phyloP scores from a whole-genome alignment of 768 basidiomycete genomes.

The Calocera viscosa region DNA sequence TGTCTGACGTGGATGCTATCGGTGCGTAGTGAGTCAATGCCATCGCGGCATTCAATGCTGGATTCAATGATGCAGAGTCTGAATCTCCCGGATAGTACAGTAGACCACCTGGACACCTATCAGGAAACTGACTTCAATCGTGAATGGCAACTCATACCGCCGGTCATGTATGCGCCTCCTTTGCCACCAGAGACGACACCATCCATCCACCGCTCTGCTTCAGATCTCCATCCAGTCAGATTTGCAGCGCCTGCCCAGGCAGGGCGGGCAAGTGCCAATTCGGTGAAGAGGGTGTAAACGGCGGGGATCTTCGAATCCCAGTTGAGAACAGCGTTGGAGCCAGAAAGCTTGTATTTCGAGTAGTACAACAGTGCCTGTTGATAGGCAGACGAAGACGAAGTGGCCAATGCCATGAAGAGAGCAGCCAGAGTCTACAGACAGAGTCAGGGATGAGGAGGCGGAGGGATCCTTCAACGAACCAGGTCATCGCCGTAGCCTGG shows the following conservation, averaged over 20 bases:
- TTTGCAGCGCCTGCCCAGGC: slow-evolving; percentile 40
- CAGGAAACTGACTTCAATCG: slow-evolving; percentile 6
- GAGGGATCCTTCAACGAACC: slow-evolving; percentile 11
- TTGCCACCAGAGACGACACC: slow-evolving; percentile 42
- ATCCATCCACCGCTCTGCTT: slow-evolving; percentile 69
- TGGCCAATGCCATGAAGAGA: slow-evolving; percentile 61
- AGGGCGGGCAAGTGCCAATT: slow-evolving; percentile 50
- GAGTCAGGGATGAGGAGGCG: slow-evolving; percentile 3
- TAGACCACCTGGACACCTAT: slow-evolving; percentile 64
- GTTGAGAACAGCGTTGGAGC: slow-evolving; percentile 55
- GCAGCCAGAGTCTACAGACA: slow-evolving; percentile 42
- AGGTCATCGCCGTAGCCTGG: slow-evolving; percentile 55
- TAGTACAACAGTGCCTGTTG: slow-evolving; percentile 53
- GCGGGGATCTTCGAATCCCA: slow-evolving; percentile 83
- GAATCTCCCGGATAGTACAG: slow-evolving; percentile 77
- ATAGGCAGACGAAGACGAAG: slow-evolving; percentile 47
- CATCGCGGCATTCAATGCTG: slow-evolving; percentile 80
- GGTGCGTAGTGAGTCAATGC: slow-evolving; percentile 63
- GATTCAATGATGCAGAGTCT: slow-evolving; percentile 65
- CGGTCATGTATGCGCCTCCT: slow-evolving; percentile 45
- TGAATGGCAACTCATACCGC: slow-evolving; percentile 33
- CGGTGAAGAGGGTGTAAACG: slow-evolving; percentile 59
- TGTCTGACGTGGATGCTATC: slow-evolving; percentile 49
- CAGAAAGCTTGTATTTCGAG: slow-evolving; percentile 40
- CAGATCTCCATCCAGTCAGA: slow-evolving; percentile 49